Evolutionary conservation across 768 basidiomycete species (phyloP).

Genomic region (Kwoniella pini): DNA sequence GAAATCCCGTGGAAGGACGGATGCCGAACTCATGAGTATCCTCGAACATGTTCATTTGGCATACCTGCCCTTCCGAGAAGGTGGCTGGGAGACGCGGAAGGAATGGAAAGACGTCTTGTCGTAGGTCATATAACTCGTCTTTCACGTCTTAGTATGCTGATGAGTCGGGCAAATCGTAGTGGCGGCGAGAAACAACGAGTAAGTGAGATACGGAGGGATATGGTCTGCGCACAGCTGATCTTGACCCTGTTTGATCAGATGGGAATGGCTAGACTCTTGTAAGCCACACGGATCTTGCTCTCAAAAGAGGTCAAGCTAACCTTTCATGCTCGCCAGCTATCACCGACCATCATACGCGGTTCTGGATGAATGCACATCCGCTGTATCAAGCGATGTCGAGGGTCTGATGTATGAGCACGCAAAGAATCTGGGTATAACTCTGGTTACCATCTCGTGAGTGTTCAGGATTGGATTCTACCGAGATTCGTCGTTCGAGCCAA

Average conservation of each 20-base stretch:
- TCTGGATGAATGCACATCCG: slow-evolving; percentile 81
- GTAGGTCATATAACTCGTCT: slow-evolving; percentile 30
- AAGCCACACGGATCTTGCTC: no score
- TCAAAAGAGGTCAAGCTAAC: no score
- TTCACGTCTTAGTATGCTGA: no score
- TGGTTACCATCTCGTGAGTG: slow-evolving; percentile 82
- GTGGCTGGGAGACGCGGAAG: slow-evolving; percentile 83
- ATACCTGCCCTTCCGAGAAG: slow-evolving; percentile 82
- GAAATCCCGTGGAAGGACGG: slow-evolving; percentile 63
- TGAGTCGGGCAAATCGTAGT: no score
- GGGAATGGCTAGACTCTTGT: slow-evolving; percentile 92
- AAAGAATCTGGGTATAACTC: slow-evolving; percentile 81
- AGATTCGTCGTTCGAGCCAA: no score
- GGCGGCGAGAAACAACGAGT: slow-evolving; percentile 96
- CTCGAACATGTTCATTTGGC: slow-evolving; percentile 77
- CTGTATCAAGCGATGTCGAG: slow-evolving; percentile 94
- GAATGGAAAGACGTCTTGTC: slow-evolving; percentile 91
- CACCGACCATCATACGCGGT: slow-evolving; percentile 51
- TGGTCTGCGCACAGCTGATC: neutral
- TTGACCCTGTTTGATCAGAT: slow-evolving; percentile 60
- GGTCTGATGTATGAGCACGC: slow-evolving; percentile 93
- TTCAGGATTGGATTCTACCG: no score
- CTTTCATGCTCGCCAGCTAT: slow-evolving; percentile 28
- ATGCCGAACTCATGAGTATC: slow-evolving; percentile 72
- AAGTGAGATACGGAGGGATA: slow-evolving; percentile 27